These are phyloP conservation scores for Solanum gracilifrons DNA, from an alignment of 257 asterid species.

Conservation along the genomic window DNA sequence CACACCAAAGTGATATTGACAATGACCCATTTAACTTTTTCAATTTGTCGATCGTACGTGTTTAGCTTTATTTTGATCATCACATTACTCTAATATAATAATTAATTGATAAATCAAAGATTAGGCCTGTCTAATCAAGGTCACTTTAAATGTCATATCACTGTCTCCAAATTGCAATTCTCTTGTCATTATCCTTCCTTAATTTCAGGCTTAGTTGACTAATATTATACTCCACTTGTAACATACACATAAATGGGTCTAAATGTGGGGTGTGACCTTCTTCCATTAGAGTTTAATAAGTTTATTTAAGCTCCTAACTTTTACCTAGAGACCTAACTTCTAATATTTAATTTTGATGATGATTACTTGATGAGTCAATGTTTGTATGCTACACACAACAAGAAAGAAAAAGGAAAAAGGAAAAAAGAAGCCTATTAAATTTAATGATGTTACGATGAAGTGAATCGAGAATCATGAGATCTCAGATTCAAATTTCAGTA, in stretches of 20 bases:
- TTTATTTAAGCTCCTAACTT: background rate
- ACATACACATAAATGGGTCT: background rate
- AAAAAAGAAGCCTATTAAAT: background rate
- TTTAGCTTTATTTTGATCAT: background rate
- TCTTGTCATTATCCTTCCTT: slow-evolving; percentile 36
- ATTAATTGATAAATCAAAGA: slow-evolving; percentile 1
- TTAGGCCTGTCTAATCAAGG: slow-evolving; percentile 11
- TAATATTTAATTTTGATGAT: background rate
- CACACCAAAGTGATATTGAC: background rate
- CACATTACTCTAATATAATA: background rate
- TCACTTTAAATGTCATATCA: slow-evolving; percentile 33
- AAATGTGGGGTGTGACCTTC: background rate
- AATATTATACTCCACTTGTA: background rate
- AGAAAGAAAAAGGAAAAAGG: background rate
- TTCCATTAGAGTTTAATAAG: background rate
- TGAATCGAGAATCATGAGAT: background rate
- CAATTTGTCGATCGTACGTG: background rate
- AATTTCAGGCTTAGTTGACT: slow-evolving; percentile 21
- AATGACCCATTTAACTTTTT: background rate
- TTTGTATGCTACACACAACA: background rate
- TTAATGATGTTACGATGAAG: background rate
- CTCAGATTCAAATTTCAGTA: background rate
- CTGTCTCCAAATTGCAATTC: slow-evolving; percentile 23
- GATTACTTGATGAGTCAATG: background rate
- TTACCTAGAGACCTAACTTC: background rate